Evolutionary conservation across 768 basidiomycete genomes (phyloP).

Genomic region (Trametes sanguinea): DNA sequence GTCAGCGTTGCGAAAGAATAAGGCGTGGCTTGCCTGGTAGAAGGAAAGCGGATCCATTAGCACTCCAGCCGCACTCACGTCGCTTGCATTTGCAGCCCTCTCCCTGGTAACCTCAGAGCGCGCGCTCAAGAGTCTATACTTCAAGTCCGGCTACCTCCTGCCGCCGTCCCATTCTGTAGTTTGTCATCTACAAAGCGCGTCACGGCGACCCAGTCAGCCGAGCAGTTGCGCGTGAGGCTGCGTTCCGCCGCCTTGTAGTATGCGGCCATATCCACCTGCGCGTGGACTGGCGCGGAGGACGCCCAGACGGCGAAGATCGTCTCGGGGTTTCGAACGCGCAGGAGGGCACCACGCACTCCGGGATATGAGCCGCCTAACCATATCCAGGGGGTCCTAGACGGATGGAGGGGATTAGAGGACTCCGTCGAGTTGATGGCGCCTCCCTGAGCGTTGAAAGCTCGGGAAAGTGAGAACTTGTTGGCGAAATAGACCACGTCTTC

Average conservation of each 20-base stretch:
- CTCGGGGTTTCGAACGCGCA: constrained; percentile 49
- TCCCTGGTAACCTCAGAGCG: constrained; percentile 38
- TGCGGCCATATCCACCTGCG: constrained; percentile 51
- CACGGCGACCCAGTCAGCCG: constrained; percentile 53
- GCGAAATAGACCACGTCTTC: constrained; percentile 54
- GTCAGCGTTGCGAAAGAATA: neutral
- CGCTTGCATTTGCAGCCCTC: constrained; percentile 39
- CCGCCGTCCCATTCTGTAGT: constrained; percentile 34
- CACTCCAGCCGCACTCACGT: constrained; percentile 44
- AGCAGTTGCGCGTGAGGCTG: constrained; percentile 51
- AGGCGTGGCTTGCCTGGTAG: constrained; percentile 40
- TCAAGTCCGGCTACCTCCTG: constrained; percentile 38
- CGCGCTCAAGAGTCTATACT: constrained; percentile 43
- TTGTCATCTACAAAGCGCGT: constrained; percentile 35
- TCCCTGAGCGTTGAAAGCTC: neutral
- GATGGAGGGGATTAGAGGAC: constrained; percentile 36
- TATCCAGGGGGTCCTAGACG: constrained; percentile 47
- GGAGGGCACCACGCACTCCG: constrained; percentile 45
- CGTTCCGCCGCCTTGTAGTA: constrained; percentile 54
- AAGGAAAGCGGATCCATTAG: constrained; percentile 52
- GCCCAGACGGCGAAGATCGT: constrained; percentile 51
- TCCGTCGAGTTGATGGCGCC: constrained; percentile 7
- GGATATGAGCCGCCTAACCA: constrained; percentile 55
- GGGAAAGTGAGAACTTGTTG: constrained; percentile 36
- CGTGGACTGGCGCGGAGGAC: constrained; percentile 51